A percentile compares a stretch with the other conserved stretches of the same genome.
phyloP scores from a whole-genome alignment of 2,329 filamentous ascomycete genomes.

The Exserohilum rostratum region DNA sequence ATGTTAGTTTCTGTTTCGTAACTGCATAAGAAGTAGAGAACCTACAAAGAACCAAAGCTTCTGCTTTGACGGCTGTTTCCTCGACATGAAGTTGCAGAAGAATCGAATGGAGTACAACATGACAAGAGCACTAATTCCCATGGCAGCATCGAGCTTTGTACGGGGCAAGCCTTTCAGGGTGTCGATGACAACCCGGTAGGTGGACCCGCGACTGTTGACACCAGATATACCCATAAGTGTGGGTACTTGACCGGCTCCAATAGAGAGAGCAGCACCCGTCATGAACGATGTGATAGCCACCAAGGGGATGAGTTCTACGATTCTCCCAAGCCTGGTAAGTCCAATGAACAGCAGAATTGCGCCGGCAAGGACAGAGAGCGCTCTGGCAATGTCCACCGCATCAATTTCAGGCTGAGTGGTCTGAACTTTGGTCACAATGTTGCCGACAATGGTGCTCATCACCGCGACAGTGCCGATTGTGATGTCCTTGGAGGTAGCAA shows the following conservation, averaged over 20 bases:
- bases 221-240: constrained; percentile 78
- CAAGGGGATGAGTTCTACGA: constrained; percentile 92
- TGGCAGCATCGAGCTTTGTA: constrained; percentile 77
- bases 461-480: constrained; percentile 98
- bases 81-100: constrained; percentile 59
- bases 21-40: background rate
- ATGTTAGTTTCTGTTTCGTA: constrained; percentile 36
- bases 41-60: constrained; percentile 80
- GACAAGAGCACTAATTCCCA: constrained; percentile 80
- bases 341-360: constrained; percentile 81
- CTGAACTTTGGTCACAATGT: constrained; percentile 70
- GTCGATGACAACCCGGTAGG: constrained; percentile 86
- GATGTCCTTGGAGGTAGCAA: constrained; percentile 97
- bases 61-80: constrained; percentile 72
- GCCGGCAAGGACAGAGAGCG: constrained; percentile 79
- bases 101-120: constrained; percentile 67
- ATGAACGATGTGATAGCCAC: constrained; percentile 94
- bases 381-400: constrained; percentile 70
- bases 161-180: constrained; percentile 74
- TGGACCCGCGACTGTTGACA: constrained; percentile 76
- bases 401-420: constrained; percentile 54
- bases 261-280: constrained; percentile 93
- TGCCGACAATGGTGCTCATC: constrained; percentile 88
- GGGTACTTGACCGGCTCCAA: constrained; percentile 82
- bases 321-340: constrained; percentile 79